A percentile compares a stretch with the other conserved stretches of the same genome.
phyloP scores from a whole-genome alignment of 371 early-diverging fungal species.

The Nematocida sp. region DNA sequence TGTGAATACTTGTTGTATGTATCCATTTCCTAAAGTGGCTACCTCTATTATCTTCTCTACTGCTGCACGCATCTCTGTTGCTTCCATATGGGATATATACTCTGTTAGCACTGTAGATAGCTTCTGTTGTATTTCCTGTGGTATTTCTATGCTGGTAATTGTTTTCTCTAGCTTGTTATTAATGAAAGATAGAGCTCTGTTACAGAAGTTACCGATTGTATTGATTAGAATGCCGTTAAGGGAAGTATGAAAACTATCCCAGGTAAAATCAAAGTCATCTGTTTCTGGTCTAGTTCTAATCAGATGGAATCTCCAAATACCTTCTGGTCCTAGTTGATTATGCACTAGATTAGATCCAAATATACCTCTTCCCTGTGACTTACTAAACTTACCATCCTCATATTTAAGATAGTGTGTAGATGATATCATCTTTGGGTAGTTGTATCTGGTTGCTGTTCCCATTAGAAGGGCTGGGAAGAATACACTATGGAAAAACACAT shows the following conservation, averaged over 20 bases:
- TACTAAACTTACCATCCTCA: conserved; percentile 92
- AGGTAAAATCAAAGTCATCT: conserved; percentile 83
- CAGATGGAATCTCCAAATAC: conserved; percentile 96
- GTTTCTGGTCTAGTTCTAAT: conserved; percentile 87
- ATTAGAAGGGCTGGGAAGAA: conserved; percentile 86
- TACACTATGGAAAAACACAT: conserved; percentile 97
- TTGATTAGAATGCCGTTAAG: conserved; percentile 80
- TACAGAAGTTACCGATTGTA: conserved; percentile 95
- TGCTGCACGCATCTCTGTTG: conserved; percentile 75
- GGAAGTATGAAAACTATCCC: conserved; percentile 81
- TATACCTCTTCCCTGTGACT: conserved; percentile 89
- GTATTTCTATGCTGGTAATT: conserved; percentile 67
- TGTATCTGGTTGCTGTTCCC: conserved; percentile 68
- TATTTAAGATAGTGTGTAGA: conserved; percentile 96
- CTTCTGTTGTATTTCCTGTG: conserved; percentile 69
- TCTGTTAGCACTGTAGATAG: conserved; percentile 72
- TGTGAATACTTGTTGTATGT: conserved; percentile 72
- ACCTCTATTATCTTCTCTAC: conserved; percentile 80
- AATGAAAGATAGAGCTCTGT: conserved; percentile 87
- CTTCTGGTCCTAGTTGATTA: conserved; percentile 78
- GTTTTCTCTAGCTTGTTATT: conserved; percentile 73
- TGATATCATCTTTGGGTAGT: conserved; percentile 71
- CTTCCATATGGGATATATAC: conserved; percentile 74
- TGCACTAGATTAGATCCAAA: conserved; percentile 85
- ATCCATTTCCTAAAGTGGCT: conserved; percentile 82